phyloP scores from a whole-genome alignment of 2,329 filamentous ascomycete genomes.

The Epichloe festucae region DNA sequence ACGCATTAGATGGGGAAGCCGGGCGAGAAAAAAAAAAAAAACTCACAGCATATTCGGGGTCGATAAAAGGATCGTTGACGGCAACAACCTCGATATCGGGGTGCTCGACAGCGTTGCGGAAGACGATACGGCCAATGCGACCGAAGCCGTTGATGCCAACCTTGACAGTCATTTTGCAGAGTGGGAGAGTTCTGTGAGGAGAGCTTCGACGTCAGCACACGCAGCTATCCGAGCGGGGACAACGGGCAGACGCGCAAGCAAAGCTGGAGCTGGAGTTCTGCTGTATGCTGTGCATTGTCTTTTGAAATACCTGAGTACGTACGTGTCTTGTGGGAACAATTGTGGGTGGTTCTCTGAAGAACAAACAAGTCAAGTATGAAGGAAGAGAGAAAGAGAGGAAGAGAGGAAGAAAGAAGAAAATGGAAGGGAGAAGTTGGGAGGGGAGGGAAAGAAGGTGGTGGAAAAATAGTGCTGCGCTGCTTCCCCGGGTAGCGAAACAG shows the following conservation, averaged over 20 bases:
- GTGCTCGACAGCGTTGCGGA: constrained; percentile 94
- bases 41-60: constrained; percentile 92
- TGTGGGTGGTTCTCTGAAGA: not conserved
- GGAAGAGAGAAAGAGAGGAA: not conserved
- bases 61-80: constrained; percentile 99
- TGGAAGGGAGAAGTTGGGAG: not conserved
- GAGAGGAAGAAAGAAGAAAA: not conserved
- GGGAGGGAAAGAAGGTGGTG: constrained; percentile 3
- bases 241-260: not conserved
- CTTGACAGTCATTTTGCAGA: constrained; percentile 42
- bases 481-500: not conserved
- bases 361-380: not conserved
- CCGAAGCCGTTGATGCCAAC: constrained; percentile 99
- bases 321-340: constrained; percentile 2
- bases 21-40: constrained; percentile 2
- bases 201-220: constrained; percentile 2
- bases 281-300: not conserved
- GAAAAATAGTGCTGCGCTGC: constrained; percentile 3
- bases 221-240: not conserved
- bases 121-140: constrained; percentile 97
- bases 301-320: constrained; percentile 1
- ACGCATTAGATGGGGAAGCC: not conserved
- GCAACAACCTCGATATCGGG: constrained; percentile 83
- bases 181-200: constrained; percentile 3
- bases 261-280: not conserved